phyloP scores from a whole-genome alignment of 805 yeast genomes.

The Lipomyces japonicus region DNA sequence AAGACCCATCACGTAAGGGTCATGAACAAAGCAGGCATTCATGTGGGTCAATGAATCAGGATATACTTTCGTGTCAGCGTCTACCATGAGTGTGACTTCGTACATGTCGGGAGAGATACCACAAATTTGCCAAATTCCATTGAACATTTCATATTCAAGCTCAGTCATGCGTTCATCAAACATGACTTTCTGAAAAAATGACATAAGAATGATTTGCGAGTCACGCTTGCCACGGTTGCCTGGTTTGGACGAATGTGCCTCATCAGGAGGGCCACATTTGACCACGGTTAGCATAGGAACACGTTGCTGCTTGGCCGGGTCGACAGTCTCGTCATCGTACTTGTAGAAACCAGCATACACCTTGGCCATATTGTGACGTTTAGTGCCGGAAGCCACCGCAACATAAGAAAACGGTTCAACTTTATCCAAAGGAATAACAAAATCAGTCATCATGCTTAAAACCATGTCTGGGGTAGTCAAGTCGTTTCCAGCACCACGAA shows the following conservation, averaged over 20 bases:
- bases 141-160: constrained; percentile 73
- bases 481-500: constrained; percentile 92
- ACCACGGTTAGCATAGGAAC: constrained; percentile 74
- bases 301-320: constrained; percentile 70
- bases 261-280: constrained; percentile 88
- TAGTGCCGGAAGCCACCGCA: constrained; percentile 90
- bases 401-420: constrained; percentile 84
- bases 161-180: constrained; percentile 94
- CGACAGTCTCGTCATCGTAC: constrained; percentile 71
- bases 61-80: constrained; percentile 86
- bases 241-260: constrained; percentile 64
- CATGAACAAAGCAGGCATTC: constrained; percentile 82
- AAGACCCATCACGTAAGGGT: constrained; percentile 83
- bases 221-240: constrained; percentile 97
- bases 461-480: constrained; percentile 85
- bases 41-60: constrained; percentile 86
- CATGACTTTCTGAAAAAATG: constrained; percentile 79
- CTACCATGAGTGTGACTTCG: constrained; percentile 85
- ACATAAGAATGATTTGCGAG: constrained; percentile 87
- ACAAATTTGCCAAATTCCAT: constrained; percentile 73
- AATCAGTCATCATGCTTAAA: constrained; percentile 78
- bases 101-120: constrained; percentile 79
- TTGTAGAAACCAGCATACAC: constrained; percentile 92
- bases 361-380: constrained; percentile 97
- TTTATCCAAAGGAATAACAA: constrained; percentile 65